These are phyloP conservation scores for Keqinozyma sinolaborantium DNA, from an alignment of 1,139 yeast species.

Conservation along the genomic window DNA sequence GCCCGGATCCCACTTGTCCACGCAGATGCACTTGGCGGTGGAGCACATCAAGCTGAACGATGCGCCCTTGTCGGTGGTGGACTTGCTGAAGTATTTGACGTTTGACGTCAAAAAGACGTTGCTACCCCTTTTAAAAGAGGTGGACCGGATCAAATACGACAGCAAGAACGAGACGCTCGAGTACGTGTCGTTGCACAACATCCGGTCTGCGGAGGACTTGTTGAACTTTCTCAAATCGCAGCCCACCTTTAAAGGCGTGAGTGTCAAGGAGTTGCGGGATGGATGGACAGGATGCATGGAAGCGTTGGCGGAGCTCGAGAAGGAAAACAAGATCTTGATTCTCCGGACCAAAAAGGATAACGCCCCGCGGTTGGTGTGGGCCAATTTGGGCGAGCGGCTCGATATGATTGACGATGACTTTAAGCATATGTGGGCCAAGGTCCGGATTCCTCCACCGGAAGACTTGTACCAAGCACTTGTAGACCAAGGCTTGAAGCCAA, in stretches of 20 bases:
- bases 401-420: conserved; percentile 82
- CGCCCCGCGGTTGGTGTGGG: conserved; percentile 88
- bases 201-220: conserved; percentile 75
- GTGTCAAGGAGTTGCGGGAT: conserved; percentile 87
- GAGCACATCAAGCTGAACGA: conserved; percentile 75
- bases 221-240: conserved; percentile 73
- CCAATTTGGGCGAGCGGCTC: conserved; percentile 72
- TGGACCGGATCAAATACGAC: conserved; percentile 71
- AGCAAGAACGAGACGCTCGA: conserved; percentile 63
- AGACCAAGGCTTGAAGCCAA: conserved; percentile 88
- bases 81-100: conserved; percentile 57
- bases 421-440: conserved; percentile 72
- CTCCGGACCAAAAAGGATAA: conserved; percentile 89
- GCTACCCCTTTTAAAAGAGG: conserved; percentile 66
- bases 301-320: conserved; percentile 74
- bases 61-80: conserved; percentile 60
- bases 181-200: conserved; percentile 86
- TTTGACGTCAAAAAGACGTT: conserved; percentile 47
- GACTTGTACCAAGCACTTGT: conserved; percentile 71
- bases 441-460: conserved; percentile 77
- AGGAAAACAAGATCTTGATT: conserved; percentile 72
- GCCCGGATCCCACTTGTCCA: conserved; percentile 64
- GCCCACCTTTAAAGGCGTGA: conserved; percentile 82
- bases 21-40: conserved; percentile 82
- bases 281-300: conserved; percentile 95